These are phyloP conservation scores for Paraglomus brasilianum DNA, from an alignment of 192 early-diverging fungal species.

Conservation along the genomic window DNA sequence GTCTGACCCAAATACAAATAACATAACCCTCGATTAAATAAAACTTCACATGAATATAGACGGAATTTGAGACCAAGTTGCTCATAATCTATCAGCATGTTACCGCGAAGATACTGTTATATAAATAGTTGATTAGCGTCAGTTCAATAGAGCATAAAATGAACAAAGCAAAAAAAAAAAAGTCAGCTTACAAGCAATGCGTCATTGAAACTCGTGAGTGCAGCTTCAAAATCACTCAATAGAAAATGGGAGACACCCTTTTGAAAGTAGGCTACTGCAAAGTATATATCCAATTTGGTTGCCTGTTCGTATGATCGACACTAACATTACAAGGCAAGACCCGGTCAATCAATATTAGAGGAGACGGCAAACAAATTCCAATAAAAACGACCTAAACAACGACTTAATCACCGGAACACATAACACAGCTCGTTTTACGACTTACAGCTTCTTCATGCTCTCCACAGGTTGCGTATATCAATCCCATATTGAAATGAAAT, in stretches of 20 bases:
- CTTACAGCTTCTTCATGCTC: conserved; percentile 82
- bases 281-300: conserved; percentile 78
- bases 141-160: neutral
- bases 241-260: conserved; percentile 84
- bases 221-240: conserved; percentile 63
- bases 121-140: conserved; percentile 9
- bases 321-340: conserved; percentile 41
- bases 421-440: conserved; percentile 16
- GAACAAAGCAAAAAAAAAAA: conserved; percentile 19
- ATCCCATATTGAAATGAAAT: conserved; percentile 96
- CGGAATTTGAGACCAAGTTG: conserved; percentile 92
- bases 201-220: conserved; percentile 78
- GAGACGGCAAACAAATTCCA: neutral
- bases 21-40: conserved; percentile 89
- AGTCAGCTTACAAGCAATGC: conserved; percentile 62
- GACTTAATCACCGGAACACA: too few species aligned
- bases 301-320: conserved; percentile 72
- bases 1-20: conserved; percentile 72
- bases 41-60: conserved; percentile 83
- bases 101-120: conserved; percentile 71
- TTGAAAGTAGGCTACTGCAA: conserved; percentile 92
- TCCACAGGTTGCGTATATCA: conserved; percentile 70
- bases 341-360: neutral
- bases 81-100: conserved; percentile 90
- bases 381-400: neutral